Evolutionary conservation across 139 green algal genomes (phyloP), one percentile per base, ranked within the genome.

Genomic region (Dunaliella primolecta): DNA sequence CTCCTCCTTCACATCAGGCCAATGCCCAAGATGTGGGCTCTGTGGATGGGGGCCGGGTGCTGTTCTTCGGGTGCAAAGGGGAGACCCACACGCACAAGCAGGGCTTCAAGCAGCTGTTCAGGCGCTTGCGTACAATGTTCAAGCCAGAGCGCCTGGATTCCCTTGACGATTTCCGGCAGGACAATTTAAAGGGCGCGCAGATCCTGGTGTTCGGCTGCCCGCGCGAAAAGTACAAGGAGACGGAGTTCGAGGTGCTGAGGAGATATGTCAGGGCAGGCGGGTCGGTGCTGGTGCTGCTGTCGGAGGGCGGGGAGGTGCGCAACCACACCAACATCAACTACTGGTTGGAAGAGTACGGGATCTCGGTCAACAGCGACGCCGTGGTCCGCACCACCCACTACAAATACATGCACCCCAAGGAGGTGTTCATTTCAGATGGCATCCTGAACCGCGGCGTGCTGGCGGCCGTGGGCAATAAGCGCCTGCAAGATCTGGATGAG

Each of bases 351-450:
- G 92, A 96, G 89, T 94, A 92, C 84, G 94, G 95, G 15, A 92
- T 97, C 79, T 85, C 71, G 3, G 84, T 96, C 33, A 96, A 95
- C 84, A 81, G 36, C 23, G 94, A 98, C 86, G 89, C 87, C 21
- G 94, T 97, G 32, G 88, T 98, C 33, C 86, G 91, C 70, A 93
- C 89, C 25, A 90, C 92, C 33, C 91, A 94, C 83, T 90, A 94
- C 88, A 96, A 96, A 88, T 98, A 97, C 90, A 77, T 93, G 37
- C 95, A 98, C 87, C 95, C 95, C 24, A 97, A 97, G 86, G 87
- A 88, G 70, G 81, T 85, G 64, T 91, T 97, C 25, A 93, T 98
- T 57, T 84, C 81, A 0, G 95, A 97, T 80, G 95, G 95, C 23
- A 89, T 98, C 32, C 90, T 98, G 21, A 98, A 97, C 76, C 87